Percentiles rank a stretch among this genome's conserved stretches.
These are phyloP conservation scores for Vitis labrusca DNA, from an alignment of 164 flowering plant species.

Conservation along the genomic window DNA sequence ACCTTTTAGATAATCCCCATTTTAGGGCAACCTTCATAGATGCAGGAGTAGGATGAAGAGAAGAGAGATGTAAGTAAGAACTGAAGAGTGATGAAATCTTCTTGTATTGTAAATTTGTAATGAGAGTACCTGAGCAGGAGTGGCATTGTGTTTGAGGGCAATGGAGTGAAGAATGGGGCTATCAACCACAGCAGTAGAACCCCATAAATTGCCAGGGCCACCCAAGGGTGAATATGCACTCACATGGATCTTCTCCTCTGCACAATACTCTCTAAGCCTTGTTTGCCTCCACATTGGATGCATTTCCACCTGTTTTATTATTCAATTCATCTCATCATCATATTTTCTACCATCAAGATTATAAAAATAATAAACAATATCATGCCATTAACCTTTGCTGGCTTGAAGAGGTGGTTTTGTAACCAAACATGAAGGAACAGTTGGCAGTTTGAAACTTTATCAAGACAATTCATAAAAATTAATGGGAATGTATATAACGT, in stretches of 20 bases:
- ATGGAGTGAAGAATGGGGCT: slow-evolving; percentile 53
- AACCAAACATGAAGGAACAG: too few species aligned
- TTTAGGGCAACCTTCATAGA: slow-evolving; percentile 56
- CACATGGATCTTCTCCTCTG: slow-evolving; percentile 56
- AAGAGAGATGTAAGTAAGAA: neutral
- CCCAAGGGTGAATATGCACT: slow-evolving; percentile 85
- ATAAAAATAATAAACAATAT: too few species aligned
- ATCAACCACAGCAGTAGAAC: slow-evolving; percentile 62
- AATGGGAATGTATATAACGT: too few species aligned
- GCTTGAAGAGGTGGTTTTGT: too few species aligned
- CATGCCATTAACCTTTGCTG: too few species aligned
- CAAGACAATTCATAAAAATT: too few species aligned
- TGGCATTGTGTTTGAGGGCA: slow-evolving; percentile 64
- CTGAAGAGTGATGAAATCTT: neutral
- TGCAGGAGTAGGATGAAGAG: neutral
- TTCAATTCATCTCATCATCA: neutral
- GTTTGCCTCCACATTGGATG: slow-evolving; percentile 84
- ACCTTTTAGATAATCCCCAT: slow-evolving; percentile 77
- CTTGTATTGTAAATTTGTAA: neutral
- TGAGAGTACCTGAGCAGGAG: slow-evolving; percentile 69
- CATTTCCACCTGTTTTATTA: slow-evolving; percentile 67
- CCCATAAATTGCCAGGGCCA: slow-evolving; percentile 70
- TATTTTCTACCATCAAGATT: too few species aligned
- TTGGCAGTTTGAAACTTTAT: too few species aligned
- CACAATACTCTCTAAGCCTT: slow-evolving; percentile 64